Percentiles rank a stretch among this genome's conserved stretches.
phyloP scores from a whole-genome alignment of 1,284 basidiomycete species.

The Malassezia japonica region DNA sequence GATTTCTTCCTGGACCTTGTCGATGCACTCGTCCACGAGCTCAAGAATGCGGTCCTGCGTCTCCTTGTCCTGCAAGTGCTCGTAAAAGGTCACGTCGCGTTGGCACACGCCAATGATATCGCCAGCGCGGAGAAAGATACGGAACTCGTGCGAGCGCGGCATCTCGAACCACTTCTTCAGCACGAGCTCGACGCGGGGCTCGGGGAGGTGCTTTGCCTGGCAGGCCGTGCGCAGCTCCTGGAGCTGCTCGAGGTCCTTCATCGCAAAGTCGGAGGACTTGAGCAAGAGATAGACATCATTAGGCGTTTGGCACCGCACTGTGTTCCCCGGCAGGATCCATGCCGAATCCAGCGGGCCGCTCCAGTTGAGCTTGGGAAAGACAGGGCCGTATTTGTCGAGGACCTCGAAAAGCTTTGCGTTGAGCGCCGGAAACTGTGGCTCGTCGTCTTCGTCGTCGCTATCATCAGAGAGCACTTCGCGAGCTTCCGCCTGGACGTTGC shows the following conservation, averaged over 20 bases:
- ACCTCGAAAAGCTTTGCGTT: constrained; percentile 63
- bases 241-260: constrained; percentile 62
- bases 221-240: constrained; percentile 23
- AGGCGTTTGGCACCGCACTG: constrained; percentile 73
- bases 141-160: constrained; percentile 56
- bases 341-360: constrained; percentile 59
- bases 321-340: constrained; percentile 80
- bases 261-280: constrained; percentile 83
- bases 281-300: constrained; percentile 84
- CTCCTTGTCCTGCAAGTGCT: constrained; percentile 56
- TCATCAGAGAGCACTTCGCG: constrained; percentile 49
- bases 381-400: constrained; percentile 61
- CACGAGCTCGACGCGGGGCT: constrained; percentile 57
- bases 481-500: constrained; percentile 51
- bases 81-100: constrained; percentile 70
- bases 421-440: constrained; percentile 52
- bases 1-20: neutral
- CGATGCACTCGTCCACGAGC: neutral
- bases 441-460: constrained; percentile 52
- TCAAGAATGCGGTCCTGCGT: constrained; percentile 56
- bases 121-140: constrained; percentile 24
- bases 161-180: constrained; percentile 83
- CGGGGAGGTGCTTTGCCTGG: neutral
- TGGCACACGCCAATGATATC: constrained; percentile 64
- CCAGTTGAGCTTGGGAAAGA: constrained; percentile 68